A percentile compares a stretch with the other conserved stretches of the same genome.
phyloP scores from a whole-genome alignment of 495 filamentous ascomycete species.

The Aspergillus baeticus region DNA sequence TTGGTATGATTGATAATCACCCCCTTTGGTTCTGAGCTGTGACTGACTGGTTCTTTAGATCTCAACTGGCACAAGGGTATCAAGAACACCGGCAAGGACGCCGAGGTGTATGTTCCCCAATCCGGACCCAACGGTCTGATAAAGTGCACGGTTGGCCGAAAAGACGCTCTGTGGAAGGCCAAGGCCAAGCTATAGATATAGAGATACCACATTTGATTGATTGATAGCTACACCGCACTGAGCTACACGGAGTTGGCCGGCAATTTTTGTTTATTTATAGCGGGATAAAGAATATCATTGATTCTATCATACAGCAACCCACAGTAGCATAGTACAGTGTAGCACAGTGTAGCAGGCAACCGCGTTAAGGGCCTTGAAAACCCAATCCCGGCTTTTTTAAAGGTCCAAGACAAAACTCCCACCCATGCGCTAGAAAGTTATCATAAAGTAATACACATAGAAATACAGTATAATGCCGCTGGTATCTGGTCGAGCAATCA shows the following conservation, averaged over 20 bases:
- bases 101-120: slow-evolving; percentile 94
- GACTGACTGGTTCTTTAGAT: slow-evolving; percentile 48
- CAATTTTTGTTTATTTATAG: slow-evolving; percentile 24
- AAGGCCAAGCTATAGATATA: slow-evolving; percentile 42
- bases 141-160: slow-evolving; percentile 84
- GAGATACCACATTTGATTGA: slow-evolving; percentile 9
- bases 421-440: slow-evolving; percentile 49
- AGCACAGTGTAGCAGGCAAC: too few relatives aligned
- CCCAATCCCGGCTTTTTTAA: background rate
- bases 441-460: slow-evolving; percentile 35
- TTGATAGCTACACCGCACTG: background rate
- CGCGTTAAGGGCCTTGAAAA: background rate
- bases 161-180: slow-evolving; percentile 19
- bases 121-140: slow-evolving; percentile 92
- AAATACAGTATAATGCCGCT: slow-evolving; percentile 19
- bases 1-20: slow-evolving; percentile 56
- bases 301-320: background rate
- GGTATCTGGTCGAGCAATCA: slow-evolving; percentile 16
- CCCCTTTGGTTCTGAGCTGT: background rate
- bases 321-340: too few relatives aligned
- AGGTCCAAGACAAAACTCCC: slow-evolving; percentile 35
- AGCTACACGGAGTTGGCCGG: slow-evolving; percentile 19
- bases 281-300: slow-evolving; percentile 21
- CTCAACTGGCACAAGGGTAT: slow-evolving; percentile 95
- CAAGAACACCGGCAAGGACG: slow-evolving; percentile 96